Base-by-base conservation (phyloP, 2,329 filamentous ascomycete genomes). In the Dactylonectria macrodidyma region DNA sequence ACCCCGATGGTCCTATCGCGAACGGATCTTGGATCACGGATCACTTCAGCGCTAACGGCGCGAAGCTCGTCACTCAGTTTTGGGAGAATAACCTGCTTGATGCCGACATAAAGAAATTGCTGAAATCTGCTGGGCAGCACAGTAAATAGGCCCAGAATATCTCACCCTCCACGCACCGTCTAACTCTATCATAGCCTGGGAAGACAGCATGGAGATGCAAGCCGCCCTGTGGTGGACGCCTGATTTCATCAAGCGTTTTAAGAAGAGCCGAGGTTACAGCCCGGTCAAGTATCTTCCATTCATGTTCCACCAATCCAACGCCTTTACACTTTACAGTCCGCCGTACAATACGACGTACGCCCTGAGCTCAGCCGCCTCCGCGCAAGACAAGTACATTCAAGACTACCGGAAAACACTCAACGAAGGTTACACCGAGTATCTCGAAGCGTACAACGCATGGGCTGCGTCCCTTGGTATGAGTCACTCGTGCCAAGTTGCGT, bases 191-290 rank as follows among this genome's bases (percentile, higher is more conserved):
- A n/a, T 57, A 33, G 60, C 36, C 11, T 63, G 51, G 51, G 60
- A 63, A 50, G 60, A 63, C 26, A 57, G 51, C 60, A 56, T 57
- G 50, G 60, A 63, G 38, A 59, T 59, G 24, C 10, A 19, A 10
- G 26, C 38, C 11, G 33, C 16, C 12, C 26, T 47, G 9, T 22
- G 16, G 22, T 59, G 57, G 57, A 48, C 41, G 19, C 12, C 24
- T 9, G 57, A 47, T 16, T 34, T 48, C 5, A 14, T 34, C 22
- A 22, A 47, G 19, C 57, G 57, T 24, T 59, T 59, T 2, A 5
- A 48, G 34, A 30, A 22, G 10, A 10, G 30, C 8, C 38, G 34
- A 10, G 41, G 22, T 5, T 59, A 59, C 50, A 54, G 30, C 30
- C 19, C 24, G 1, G 24, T 30, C 50, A 26, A 26, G 30, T 54